These are phyloP conservation scores for Ceriops decandra DNA, from an alignment of 345 rosid species.

Conservation along the genomic window DNA sequence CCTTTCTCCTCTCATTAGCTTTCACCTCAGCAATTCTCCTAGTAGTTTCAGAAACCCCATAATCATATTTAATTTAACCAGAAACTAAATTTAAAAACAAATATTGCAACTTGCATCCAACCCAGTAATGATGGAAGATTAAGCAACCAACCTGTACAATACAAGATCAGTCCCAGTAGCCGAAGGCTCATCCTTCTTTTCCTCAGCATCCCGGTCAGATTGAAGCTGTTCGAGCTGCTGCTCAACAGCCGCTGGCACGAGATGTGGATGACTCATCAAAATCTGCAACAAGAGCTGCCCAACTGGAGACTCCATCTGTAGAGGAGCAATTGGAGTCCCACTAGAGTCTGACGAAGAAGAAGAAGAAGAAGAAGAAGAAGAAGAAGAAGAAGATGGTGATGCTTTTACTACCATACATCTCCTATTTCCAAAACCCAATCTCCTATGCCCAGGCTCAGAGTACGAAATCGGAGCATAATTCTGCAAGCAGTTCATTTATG, in stretches of 20 bases:
- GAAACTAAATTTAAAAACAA: not conserved
- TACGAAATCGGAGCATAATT: conserved; percentile 24
- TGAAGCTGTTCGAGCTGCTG: conserved; percentile 95
- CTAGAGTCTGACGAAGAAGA: conserved; percentile 42
- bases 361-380: conserved; percentile 27
- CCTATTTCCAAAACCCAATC: conserved; percentile 31
- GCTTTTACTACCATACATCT: conserved; percentile 51
- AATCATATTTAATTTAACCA: conserved; percentile 1
- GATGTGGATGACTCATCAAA: conserved; percentile 82
- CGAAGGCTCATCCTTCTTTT: conserved; percentile 52
- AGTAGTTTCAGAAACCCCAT: conserved; percentile 5
- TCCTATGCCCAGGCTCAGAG: conserved; percentile 26
- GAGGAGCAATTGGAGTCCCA: conserved; percentile 66
- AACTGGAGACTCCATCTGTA: conserved; percentile 74
- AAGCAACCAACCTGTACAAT: conserved; percentile 59
- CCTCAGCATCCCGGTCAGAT: conserved; percentile 73
- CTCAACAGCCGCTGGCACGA: conserved; percentile 92
- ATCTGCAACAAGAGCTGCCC: conserved; percentile 90
- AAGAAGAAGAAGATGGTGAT: conserved; percentile 30
- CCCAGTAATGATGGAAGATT: not conserved
- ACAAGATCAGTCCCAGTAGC: conserved; percentile 68
- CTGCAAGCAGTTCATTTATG: conserved; percentile 29
- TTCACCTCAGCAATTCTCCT: conserved; percentile 97
- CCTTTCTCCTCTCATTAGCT: conserved; percentile 75
- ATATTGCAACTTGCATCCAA: no score